Evolutionary conservation across 257 asterid genomes (phyloP).

Genomic region (Fraxinus cuspidata): DNA sequence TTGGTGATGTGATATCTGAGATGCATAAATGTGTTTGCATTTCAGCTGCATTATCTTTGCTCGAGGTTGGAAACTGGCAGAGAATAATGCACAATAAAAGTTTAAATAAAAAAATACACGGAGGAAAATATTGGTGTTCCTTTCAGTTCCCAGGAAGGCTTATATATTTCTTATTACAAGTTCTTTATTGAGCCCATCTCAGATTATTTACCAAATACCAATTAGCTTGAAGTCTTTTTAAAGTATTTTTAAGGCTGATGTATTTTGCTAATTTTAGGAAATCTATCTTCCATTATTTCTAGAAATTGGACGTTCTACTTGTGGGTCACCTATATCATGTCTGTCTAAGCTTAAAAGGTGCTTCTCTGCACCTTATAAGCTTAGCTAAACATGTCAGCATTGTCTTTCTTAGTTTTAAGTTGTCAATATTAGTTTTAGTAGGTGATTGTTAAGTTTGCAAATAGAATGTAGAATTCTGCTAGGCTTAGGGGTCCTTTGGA

Average conservation of each 20-base stretch:
- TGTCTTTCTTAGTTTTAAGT: no score
- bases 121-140: not conserved
- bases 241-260: not conserved
- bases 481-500: no score
- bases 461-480: no score
- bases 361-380: no score
- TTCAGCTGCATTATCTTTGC: not conserved
- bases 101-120: no score
- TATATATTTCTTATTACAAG: no score
- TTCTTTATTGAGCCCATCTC: not conserved
- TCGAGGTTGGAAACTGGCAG: not conserved
- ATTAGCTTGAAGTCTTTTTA: not conserved
- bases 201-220: not conserved
- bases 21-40: not conserved
- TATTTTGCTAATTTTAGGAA: not conserved
- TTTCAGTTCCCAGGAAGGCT: no score
- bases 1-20: not conserved
- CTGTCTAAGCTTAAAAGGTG: no score
- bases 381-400: no score
- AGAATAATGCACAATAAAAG: no score
- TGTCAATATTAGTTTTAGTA: no score
- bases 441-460: no score
- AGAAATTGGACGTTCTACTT: not conserved
- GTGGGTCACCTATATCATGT: not conserved
- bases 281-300: not conserved